A percentile compares a stretch with the other conserved stretches of the same genome.
phyloP scores from a whole-genome alignment of 2,329 filamentous ascomycete species.

The Hymenoscyphus fraxineus region DNA sequence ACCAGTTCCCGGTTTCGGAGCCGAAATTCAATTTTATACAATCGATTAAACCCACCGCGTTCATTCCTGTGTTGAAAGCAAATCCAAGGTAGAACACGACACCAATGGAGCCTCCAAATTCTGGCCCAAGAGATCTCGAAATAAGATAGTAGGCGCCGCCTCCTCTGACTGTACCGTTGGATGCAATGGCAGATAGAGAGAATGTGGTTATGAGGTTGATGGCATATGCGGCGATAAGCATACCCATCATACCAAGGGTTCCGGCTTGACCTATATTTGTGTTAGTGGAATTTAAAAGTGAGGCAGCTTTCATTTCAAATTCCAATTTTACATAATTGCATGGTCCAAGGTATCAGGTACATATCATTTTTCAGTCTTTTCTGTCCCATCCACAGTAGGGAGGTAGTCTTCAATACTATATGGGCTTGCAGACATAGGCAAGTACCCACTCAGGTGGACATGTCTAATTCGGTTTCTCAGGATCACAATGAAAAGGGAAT shows the following conservation, averaged over 20 bases:
- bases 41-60: constrained; percentile 80
- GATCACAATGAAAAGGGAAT: not conserved
- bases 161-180: constrained; percentile 83
- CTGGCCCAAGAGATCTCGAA: constrained; percentile 77
- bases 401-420: too few relatives aligned
- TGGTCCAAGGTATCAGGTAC: not conserved
- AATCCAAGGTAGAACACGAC: constrained; percentile 89
- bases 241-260: constrained; percentile 71
- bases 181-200: constrained; percentile 83
- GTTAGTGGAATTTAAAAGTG: constrained; percentile 6
- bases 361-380: not conserved
- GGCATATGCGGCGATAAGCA: constrained; percentile 71
- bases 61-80: constrained; percentile 81
- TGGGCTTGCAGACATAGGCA: not conserved
- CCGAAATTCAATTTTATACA: constrained; percentile 76
- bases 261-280: constrained; percentile 54
- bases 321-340: not conserved
- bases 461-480: not conserved
- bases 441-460: too few relatives aligned
- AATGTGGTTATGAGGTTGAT: constrained; percentile 82
- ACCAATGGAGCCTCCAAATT: constrained; percentile 86
- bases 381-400: too few relatives aligned
- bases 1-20: constrained; percentile 50
- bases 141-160: constrained; percentile 89
- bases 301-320: not conserved